Base-by-base conservation (phyloP, 805 yeast species). In the Ogataea thermomethanolica region DNA sequence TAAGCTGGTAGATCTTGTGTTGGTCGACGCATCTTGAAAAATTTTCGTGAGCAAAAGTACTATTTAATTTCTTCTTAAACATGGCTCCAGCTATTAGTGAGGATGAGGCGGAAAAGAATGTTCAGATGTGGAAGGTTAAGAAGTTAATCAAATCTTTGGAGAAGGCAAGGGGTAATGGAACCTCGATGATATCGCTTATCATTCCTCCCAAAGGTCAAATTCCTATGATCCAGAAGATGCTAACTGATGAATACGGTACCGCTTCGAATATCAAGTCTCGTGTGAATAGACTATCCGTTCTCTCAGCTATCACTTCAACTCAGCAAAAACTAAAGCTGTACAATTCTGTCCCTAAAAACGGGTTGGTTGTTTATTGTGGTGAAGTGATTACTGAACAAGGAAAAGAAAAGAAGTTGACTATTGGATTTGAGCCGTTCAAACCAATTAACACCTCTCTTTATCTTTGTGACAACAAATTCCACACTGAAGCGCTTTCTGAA, bases 61-160 rank as follows among this genome's bases (percentile, higher is more conserved):
- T 31, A 27, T 38, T 27, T 13, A 26, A 24, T 38, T 37, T 29
- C 24, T 29, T n/a, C 33, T 38, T 17, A 49, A 61, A 49, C 33
- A 65, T 65, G 70, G 66, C 67, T 33, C 64, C 66, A 32, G 50
- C 53, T 33, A 42, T 48, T 33, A 34, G 52, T 11, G 74, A 80
- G 54, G 95, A 88, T 46, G 96, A 89, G 52, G 93, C 95, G 38
- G 99, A 93, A 64, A 89, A 86, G 71, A 91, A 90, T 71, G 91
- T 93, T 63, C 96, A 93, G 73, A 90, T 93, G 73, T 93, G 99
- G 99, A 93, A 93, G 80, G 81, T 93, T 75, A 91, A 90, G 75
- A 93, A 93, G 70, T 76, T 88, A 67, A 78, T 90, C 75, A 85
- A 85, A 67, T 78, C 84, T 45, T 76, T 93, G 54, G 93, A 93